Percentiles rank a stretch among this genome's conserved stretches.
phyloP scores from a whole-genome alignment of 2,329 filamentous ascomycete species.

The Trichophyton simii region DNA sequence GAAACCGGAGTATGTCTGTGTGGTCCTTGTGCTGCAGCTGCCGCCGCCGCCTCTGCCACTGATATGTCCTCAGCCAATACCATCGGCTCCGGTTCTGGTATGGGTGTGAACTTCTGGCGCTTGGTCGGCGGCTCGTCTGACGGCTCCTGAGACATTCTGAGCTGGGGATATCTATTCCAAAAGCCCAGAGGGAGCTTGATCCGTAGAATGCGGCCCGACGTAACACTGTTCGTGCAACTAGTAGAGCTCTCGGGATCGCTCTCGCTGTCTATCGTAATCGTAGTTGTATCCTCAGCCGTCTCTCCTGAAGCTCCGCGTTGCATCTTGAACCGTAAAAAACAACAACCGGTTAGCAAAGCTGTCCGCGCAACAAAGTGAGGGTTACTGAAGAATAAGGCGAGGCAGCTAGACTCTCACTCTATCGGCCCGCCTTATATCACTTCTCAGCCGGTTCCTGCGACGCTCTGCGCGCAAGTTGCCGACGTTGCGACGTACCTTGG shows the following conservation, averaged over 20 bases:
- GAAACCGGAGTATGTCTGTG: not conserved
- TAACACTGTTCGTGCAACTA: not conserved
- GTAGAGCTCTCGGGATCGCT: not conserved
- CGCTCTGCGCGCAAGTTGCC: too few species aligned
- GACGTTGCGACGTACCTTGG: too few species aligned
- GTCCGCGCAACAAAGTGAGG: not conserved
- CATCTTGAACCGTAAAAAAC: not conserved
- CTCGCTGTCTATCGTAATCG: not conserved
- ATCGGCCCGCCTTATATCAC: too few species aligned
- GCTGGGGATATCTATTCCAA: not conserved
- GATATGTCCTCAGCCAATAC: not conserved
- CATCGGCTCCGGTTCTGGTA: not conserved
- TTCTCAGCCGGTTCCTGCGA: too few species aligned
- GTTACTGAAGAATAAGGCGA: not conserved
- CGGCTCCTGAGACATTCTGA: not conserved
- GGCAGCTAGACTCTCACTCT: too few species aligned
- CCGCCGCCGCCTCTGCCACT: not conserved
- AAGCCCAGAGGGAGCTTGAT: not conserved
- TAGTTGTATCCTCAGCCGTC: not conserved
- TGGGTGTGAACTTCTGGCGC: not conserved
- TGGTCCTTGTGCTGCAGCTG: not conserved
- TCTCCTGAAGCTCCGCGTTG: not conserved
- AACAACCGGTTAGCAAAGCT: not conserved
- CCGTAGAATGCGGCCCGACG: not conserved
- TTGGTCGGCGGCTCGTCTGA: not conserved